A percentile compares a stretch with the other conserved stretches of the same genome.
Evolutionary conservation across 2,329 filamentous ascomycete species (phyloP).

Genomic region (Pseudopyricularia cyperi): DNA sequence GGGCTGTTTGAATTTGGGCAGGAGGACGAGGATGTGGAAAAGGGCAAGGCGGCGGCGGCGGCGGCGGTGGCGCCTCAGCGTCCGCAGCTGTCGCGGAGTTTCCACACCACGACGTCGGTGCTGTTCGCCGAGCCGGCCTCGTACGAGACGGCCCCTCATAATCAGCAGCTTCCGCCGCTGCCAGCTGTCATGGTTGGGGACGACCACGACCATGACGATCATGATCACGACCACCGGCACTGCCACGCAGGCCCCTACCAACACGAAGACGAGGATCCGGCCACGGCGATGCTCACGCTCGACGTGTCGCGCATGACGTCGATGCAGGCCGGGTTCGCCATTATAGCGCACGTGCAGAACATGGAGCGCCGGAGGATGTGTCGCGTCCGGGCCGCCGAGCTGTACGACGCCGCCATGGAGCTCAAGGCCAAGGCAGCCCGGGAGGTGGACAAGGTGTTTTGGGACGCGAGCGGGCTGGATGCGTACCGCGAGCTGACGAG

Average conservation of each 20-base stretch:
- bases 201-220: neutral
- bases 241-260: neutral
- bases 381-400: neutral
- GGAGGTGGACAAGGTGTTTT: neutral
- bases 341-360: neutral
- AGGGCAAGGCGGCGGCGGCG: neutral
- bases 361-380: neutral
- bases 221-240: neutral
- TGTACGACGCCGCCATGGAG: neutral
- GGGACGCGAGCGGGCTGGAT: neutral
- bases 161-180: too few species aligned
- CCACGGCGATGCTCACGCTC: neutral
- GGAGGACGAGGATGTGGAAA: neutral
- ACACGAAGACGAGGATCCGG: neutral
- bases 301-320: conserved; percentile 1
- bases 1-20: conserved; percentile 6
- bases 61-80: neutral
- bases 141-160: too few species aligned
- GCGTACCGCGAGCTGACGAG: neutral
- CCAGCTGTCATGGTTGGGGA: conserved; percentile 12
- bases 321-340: conserved; percentile 1
- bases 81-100: neutral
- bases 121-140: neutral
- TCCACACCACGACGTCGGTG: neutral
- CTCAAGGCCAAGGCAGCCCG: neutral